Percentiles rank a stretch among this genome's conserved stretches.
Evolutionary conservation across 2,329 filamentous ascomycete species (phyloP).

Genomic region (Fusarium marasasianum): DNA sequence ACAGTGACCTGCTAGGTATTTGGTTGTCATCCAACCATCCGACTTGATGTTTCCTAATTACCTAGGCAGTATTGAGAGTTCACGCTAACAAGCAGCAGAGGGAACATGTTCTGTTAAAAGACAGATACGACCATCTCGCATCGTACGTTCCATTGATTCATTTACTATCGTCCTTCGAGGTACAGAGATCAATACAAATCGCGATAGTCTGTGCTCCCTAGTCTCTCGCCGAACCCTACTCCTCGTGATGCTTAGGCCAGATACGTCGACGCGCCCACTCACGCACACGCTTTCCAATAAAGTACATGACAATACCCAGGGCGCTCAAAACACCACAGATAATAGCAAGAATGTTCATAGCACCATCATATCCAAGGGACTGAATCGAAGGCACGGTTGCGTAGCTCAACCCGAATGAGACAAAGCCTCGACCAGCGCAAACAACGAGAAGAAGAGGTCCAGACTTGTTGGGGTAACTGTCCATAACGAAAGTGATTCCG

Average conservation of each 20-base stretch:
- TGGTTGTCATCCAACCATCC: not conserved
- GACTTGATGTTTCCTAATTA: not conserved
- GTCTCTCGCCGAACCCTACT: not conserved
- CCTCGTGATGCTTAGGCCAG: conserved; percentile 12
- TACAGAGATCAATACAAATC: fast-evolving
- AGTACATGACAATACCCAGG: not conserved
- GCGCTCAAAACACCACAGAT: conserved; percentile 5
- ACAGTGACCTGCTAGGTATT: too few relatives aligned
- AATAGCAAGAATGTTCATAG: conserved; percentile 6
- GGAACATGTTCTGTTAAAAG: not conserved
- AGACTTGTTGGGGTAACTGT: conserved; percentile 7
- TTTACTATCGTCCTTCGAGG: fast-evolving
- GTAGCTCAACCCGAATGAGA: not conserved
- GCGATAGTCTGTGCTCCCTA: too few relatives aligned
- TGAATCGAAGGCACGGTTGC: conserved; percentile 1
- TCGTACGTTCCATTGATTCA: not conserved
- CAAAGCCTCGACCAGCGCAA: not conserved
- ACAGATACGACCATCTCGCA: not conserved
- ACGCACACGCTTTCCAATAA: not conserved
- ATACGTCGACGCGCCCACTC: conserved; percentile 7
- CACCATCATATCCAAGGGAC: not conserved
- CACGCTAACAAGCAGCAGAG: fast-evolving
- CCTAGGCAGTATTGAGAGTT: not conserved
- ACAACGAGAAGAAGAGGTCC: not conserved
- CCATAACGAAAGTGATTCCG: conserved; percentile 4